Conservation (phyloP, 2,329 filamentous ascomycete species). For the Byssothecium circinans region DNA sequence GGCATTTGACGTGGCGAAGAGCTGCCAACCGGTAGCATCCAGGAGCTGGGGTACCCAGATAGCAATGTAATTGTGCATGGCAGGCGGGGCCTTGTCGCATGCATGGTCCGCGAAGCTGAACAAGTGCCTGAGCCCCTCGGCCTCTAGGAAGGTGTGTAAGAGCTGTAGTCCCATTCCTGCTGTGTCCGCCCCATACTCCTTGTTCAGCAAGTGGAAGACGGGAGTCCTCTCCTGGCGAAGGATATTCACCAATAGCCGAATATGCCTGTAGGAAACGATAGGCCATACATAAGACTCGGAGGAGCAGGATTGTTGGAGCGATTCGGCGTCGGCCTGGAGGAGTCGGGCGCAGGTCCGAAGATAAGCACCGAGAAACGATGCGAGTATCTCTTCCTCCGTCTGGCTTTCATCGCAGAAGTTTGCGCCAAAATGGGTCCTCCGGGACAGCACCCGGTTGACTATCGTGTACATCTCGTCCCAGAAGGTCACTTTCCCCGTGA, state of each 20-base stretch:
- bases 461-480: slow-evolving; percentile 40
- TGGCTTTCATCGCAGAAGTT: slow-evolving; percentile 24
- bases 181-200: slow-evolving; percentile 29
- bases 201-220: slow-evolving; percentile 30
- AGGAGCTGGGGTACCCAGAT: slow-evolving; percentile 21
- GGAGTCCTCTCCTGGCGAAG: slow-evolving; percentile 26
- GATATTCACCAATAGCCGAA: slow-evolving; percentile 27
- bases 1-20: slow-evolving; percentile 15
- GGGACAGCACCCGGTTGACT: slow-evolving; percentile 28
- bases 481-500: slow-evolving; percentile 29
- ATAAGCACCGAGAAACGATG: slow-evolving; percentile 33
- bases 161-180: slow-evolving; percentile 22
- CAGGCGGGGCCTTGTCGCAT: slow-evolving; percentile 21
- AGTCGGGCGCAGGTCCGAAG: slow-evolving; percentile 29
- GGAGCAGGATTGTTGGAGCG: slow-evolving; percentile 19
- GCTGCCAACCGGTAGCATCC: slow-evolving; percentile 24
- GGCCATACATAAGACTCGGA: slow-evolving; percentile 19
- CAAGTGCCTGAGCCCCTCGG: slow-evolving; percentile 30
- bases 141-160: slow-evolving; percentile 26
- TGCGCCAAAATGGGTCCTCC: slow-evolving; percentile 35
- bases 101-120: slow-evolving; percentile 23
- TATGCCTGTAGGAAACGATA: slow-evolving; percentile 34
- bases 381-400: slow-evolving; percentile 27
- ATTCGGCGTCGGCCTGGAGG: slow-evolving; percentile 26
- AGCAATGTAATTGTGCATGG: slow-evolving; percentile 22